phyloP scores from a whole-genome alignment of 345 rosid species.

The Corymbia maculata region DNA sequence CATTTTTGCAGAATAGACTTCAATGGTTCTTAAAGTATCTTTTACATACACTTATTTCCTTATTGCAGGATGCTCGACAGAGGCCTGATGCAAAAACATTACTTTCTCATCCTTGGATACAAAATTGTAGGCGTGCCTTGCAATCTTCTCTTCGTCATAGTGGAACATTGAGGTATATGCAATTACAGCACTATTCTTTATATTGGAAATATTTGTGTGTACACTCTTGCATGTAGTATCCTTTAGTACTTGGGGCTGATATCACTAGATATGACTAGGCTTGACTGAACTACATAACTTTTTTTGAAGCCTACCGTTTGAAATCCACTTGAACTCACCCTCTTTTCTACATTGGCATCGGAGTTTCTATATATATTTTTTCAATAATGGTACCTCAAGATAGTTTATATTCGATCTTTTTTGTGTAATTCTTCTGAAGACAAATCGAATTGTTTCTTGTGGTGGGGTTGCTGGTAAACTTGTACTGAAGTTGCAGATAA shows the following conservation, averaged over 20 bases:
- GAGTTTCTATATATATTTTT: not conserved
- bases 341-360: not conserved
- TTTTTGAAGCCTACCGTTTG: not conserved
- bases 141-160: constrained; percentile 86
- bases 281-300: not conserved
- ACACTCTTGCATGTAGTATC: not conserved
- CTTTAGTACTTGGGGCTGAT: not conserved
- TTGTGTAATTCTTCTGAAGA: not conserved
- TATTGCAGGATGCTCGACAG: constrained; percentile 86
- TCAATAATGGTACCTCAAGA: not conserved
- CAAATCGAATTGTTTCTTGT: not conserved
- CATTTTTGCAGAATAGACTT: not conserved
- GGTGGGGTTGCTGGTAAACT: not conserved
- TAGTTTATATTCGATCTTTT: not conserved
- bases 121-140: constrained; percentile 71
- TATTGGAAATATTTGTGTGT: not conserved
- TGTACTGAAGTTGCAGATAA: not conserved
- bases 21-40: not conserved
- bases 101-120: constrained; percentile 99
- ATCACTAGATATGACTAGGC: not conserved
- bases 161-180: constrained; percentile 59
- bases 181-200: not conserved
- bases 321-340: not conserved
- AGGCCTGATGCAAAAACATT: constrained; percentile 99
- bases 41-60: not conserved